Evolutionary conservation across 164 flowering plant genomes (phyloP).

Genomic region (Santalum album): DNA sequence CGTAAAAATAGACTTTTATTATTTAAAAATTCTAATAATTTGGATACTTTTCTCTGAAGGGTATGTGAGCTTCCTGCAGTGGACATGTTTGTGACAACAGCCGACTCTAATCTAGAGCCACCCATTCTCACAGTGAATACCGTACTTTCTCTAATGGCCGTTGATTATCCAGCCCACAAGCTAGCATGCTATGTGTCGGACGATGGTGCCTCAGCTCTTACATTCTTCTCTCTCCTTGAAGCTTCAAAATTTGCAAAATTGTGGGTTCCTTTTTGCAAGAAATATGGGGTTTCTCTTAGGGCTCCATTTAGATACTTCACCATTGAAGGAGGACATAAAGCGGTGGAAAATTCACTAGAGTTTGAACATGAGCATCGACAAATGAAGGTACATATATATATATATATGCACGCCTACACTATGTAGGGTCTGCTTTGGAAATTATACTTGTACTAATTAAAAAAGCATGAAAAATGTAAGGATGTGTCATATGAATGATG

Average conservation of each 20-base stretch:
- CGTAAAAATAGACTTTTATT: too few relatives aligned
- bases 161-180: background rate
- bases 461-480: too few relatives aligned
- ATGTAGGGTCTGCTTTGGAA: too few relatives aligned
- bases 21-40: too few relatives aligned
- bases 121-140: background rate
- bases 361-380: background rate
- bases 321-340: too few relatives aligned
- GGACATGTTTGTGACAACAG: slow-evolving; percentile 1
- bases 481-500: too few relatives aligned
- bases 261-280: background rate
- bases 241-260: background rate
- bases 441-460: too few relatives aligned
- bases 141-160: background rate
- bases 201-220: background rate
- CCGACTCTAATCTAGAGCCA: background rate
- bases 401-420: too few relatives aligned
- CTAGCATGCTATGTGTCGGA: background rate
- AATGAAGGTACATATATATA: too few relatives aligned
- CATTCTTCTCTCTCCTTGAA: background rate
- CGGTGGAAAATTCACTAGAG: background rate
- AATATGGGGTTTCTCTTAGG: background rate
- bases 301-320: background rate
- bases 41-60: too few relatives aligned
- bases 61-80: background rate